A percentile compares a stretch with the other conserved stretches of the same genome.
These are phyloP conservation scores for Solanum ahanhuiri DNA, from an alignment of 257 asterid genomes.

Conservation along the genomic window DNA sequence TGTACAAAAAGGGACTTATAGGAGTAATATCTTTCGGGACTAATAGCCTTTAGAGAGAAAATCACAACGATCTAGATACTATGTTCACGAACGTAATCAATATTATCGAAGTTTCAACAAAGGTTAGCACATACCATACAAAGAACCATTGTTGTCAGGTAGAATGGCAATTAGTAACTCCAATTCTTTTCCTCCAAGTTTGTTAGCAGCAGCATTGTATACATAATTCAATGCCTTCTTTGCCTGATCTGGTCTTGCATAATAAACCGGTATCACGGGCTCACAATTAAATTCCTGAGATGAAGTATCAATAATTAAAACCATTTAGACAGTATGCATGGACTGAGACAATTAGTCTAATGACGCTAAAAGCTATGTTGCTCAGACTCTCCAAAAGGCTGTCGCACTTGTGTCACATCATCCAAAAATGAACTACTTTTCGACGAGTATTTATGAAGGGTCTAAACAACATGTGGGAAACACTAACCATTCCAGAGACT, in stretches of 20 bases:
- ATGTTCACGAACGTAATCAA: neutral
- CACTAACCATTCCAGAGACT: conserved; percentile 88
- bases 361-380: neutral
- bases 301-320: neutral
- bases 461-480: neutral
- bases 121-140: conserved; percentile 48
- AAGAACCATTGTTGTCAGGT: conserved; percentile 89
- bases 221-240: conserved; percentile 90
- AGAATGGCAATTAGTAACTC: conserved; percentile 84
- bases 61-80: neutral
- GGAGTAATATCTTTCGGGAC: neutral
- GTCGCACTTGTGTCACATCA: neutral
- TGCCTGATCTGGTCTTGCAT: conserved; percentile 86
- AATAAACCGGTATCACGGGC: conserved; percentile 75
- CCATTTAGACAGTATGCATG: neutral
- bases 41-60: neutral
- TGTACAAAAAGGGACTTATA: neutral
- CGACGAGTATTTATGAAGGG: neutral
- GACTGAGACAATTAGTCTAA: neutral
- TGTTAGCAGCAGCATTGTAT: conserved; percentile 62
- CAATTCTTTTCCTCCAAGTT: conserved; percentile 82
- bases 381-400: neutral
- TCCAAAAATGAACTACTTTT: neutral
- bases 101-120: neutral
- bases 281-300: conserved; percentile 76